These are phyloP conservation scores for Fragaria vesca DNA, from an alignment of 306 rosid species.

Conservation along the genomic window DNA sequence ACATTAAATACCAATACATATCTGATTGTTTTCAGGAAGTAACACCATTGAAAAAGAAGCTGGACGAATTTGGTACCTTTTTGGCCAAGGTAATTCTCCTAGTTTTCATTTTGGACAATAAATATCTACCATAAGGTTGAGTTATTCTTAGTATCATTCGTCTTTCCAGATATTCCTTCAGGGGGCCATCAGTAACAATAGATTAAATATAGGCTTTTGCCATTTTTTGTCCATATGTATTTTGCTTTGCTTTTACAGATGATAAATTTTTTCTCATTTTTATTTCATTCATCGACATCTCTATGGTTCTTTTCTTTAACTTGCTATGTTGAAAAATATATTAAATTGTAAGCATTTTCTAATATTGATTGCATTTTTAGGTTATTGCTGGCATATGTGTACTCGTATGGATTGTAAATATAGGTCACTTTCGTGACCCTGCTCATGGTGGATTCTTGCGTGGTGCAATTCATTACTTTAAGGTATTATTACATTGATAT, in stretches of 20 bases:
- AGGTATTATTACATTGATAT: constrained; percentile 50
- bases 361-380: constrained; percentile 40
- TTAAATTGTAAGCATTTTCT: background rate
- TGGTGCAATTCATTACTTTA: constrained; percentile 98
- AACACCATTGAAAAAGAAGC: constrained; percentile 94
- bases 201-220: background rate
- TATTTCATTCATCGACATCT: background rate
- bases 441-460: constrained; percentile 93
- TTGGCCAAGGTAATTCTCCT: constrained; percentile 77
- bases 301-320: background rate
- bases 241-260: background rate
- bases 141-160: background rate
- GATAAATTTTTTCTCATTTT: background rate
- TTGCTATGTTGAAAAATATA: background rate
- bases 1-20: constrained; percentile 9
- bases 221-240: background rate
- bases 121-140: background rate
- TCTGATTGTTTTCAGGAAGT: constrained; percentile 66
- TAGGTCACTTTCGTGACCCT: constrained; percentile 98
- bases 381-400: constrained; percentile 97
- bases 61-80: constrained; percentile 93
- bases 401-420: constrained; percentile 95
- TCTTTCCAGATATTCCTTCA: constrained; percentile 10
- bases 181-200: background rate
- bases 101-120: constrained; percentile 12